Evolutionary conservation across 2,329 filamentous ascomycete genomes (phyloP), one percentile per base, ranked within the genome.

Genomic region (Verticillium dahliae): DNA sequence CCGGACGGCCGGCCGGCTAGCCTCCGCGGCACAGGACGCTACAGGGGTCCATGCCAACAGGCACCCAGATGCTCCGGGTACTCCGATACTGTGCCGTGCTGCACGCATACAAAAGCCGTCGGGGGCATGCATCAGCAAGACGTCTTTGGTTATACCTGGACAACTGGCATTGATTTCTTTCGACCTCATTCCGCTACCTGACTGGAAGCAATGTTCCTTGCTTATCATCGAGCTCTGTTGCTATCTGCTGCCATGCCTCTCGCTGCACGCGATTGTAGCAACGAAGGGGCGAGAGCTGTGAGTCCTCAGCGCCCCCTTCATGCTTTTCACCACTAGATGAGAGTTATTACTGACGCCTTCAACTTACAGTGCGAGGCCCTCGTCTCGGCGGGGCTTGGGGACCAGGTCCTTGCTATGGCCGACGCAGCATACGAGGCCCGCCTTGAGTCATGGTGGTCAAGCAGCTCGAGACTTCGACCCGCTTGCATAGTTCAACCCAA

Each of bases 401-500:
- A 61, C 45, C 55, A 38, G 10, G 33, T 65, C 10, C 54, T 63
- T 3, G 31, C 61, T 3, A 34, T 57, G 5, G 57, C 57, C 2
- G 60, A 60, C 15, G 22, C 50, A 15, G 58, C 55, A 3, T 67
- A 66, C 50, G 55, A 60, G 31, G 41, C 57, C 13, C 62, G 65
- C 11, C 60, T 66, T 1, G 52, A 18, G 1, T 57, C 62, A 22
- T 65, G 62, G 62, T 71, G 62, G 55, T 69, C 65, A 31, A 63
- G 39, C 9, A 60, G 63, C 9, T 61, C 66, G 27, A 65, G 62
- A n/a, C 59, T 69, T 6, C 61, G 60, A 5, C 69, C 71, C 13
- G 67, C 62, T 52, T 73, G 71, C 59, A 63, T 73, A 58, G 66
- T 71, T 11, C 63, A 65, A 2, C 69, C 71, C 2, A 58, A 56